phyloP scores from a whole-genome alignment of 768 basidiomycete genomes.

The Imleria badia region DNA sequence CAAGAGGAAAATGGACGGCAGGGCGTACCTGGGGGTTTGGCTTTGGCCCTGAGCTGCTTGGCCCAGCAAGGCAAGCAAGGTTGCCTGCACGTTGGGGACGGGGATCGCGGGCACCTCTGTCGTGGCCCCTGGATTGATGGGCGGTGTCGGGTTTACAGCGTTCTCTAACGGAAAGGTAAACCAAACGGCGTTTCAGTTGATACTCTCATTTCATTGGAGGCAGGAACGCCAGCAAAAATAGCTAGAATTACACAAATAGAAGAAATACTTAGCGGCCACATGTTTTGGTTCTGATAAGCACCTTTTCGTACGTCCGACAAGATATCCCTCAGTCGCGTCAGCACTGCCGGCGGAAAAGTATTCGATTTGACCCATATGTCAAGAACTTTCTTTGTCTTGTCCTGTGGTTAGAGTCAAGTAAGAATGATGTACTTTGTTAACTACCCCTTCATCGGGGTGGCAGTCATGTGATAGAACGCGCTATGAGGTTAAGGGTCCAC shows the following conservation, averaged over 20 bases:
- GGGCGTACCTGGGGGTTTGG: constrained; percentile 37
- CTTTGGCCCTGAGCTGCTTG: constrained; percentile 53
- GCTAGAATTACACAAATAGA: constrained; percentile 66
- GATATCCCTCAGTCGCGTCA: constrained; percentile 70
- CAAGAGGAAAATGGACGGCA: constrained; percentile 1
- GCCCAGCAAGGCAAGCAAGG: constrained; percentile 66
- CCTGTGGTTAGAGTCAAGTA: constrained; percentile 56
- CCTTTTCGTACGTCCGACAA: constrained; percentile 75
- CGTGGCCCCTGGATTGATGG: constrained; percentile 41
- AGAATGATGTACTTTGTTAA: constrained; percentile 40
- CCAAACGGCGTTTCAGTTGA: constrained; percentile 59
- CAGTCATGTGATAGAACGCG: constrained; percentile 32
- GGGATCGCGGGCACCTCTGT: constrained; percentile 30
- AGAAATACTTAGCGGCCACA: constrained; percentile 83
- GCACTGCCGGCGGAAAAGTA: constrained; percentile 80
- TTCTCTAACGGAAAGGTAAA: constrained; percentile 61
- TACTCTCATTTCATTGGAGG: constrained; percentile 54
- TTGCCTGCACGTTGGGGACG: constrained; percentile 50
- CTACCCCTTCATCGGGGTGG: constrained; percentile 30
- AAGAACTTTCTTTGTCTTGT: constrained; percentile 95
- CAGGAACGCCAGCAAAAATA: constrained; percentile 43
- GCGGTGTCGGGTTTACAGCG: constrained; percentile 38
- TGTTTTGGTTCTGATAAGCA: constrained; percentile 69
- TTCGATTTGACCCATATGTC: constrained; percentile 95
- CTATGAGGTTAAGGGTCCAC: constrained; percentile 11